Evolutionary conservation across 495 filamentous ascomycete species (phyloP).

Genomic region (Staphylotrichum longicolle): DNA sequence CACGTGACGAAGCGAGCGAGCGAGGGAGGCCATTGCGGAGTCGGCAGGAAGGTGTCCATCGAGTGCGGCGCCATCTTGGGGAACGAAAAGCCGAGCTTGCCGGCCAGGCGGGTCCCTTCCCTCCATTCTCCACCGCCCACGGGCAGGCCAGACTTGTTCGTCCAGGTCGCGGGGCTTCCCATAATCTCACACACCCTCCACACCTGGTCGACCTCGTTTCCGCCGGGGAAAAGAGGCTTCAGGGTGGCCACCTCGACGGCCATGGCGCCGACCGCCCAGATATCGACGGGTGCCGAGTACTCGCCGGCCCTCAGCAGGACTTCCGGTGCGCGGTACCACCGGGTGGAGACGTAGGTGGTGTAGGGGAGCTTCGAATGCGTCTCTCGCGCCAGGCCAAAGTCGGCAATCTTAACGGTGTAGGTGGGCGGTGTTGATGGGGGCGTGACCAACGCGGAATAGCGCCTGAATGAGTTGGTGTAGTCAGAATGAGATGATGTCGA

Average conservation of each 20-base stretch:
- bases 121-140: slow-evolving; percentile 98
- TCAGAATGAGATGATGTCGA: slow-evolving; percentile 86
- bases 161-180: slow-evolving; percentile 98
- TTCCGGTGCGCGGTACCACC: slow-evolving; percentile 98
- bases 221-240: slow-evolving; percentile 95
- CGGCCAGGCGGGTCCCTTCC: slow-evolving; percentile 86
- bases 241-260: slow-evolving; percentile 96
- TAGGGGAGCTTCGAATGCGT: slow-evolving; percentile 95
- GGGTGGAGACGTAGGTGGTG: slow-evolving; percentile 96
- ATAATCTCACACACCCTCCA: slow-evolving; percentile 99
- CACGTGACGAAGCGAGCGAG: slow-evolving; percentile 92
- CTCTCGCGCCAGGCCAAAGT: slow-evolving; percentile 97
- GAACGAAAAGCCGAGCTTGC: slow-evolving; percentile 97
- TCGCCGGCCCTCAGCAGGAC: slow-evolving; percentile 92
- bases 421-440: slow-evolving; percentile 89
- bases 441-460: slow-evolving; percentile 91
- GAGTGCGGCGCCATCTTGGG: slow-evolving; percentile 99
- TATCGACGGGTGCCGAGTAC: slow-evolving; percentile 97
- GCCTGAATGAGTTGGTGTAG: slow-evolving; percentile 71
- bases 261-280: slow-evolving; percentile 99
- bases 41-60: slow-evolving; percentile 89
- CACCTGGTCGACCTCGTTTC: slow-evolving; percentile 98
- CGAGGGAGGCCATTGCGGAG: slow-evolving; percentile 87
- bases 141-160: slow-evolving; percentile 79
- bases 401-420: slow-evolving; percentile 97